These are phyloP conservation scores for Pythium aristosporum DNA, from an alignment of 352 stramenopile species.

Conservation along the genomic window DNA sequence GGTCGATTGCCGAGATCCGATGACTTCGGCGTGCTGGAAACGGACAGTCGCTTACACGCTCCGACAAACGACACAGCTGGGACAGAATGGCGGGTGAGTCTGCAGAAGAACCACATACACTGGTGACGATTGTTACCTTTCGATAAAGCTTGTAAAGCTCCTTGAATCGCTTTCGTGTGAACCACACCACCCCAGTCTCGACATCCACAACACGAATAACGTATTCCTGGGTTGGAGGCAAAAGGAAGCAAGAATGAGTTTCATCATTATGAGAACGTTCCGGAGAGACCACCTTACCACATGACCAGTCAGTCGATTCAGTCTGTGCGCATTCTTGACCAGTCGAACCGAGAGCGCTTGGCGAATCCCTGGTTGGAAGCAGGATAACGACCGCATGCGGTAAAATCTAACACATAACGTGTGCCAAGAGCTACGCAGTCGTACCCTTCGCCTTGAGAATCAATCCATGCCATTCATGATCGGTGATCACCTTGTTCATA, in stretches of 20 bases:
- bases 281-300: constrained; percentile 43
- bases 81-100: background rate
- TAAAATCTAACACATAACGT: background rate
- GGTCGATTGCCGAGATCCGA: constrained; percentile 52
- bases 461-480: constrained; percentile 85
- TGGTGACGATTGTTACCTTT: constrained; percentile 43
- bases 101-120: background rate
- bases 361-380: constrained; percentile 42
- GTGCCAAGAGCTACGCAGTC: background rate
- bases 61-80: constrained; percentile 71
- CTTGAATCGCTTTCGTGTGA: constrained; percentile 78
- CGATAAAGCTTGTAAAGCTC: constrained; percentile 83
- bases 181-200: constrained; percentile 84
- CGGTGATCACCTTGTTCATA: constrained; percentile 83
- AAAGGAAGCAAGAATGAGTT: background rate
- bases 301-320: constrained; percentile 52
- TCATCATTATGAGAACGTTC: background rate
- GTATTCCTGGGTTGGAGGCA: constrained; percentile 53
- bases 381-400: background rate
- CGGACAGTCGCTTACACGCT: constrained; percentile 57
- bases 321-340: constrained; percentile 61
- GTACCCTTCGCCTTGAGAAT: constrained; percentile 81
- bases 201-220: constrained; percentile 84
- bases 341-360: constrained; percentile 79
- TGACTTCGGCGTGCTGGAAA: constrained; percentile 69